phyloP scores from a whole-genome alignment of 2,329 filamentous ascomycete genomes.

The Thermoascus crustaceus region DNA sequence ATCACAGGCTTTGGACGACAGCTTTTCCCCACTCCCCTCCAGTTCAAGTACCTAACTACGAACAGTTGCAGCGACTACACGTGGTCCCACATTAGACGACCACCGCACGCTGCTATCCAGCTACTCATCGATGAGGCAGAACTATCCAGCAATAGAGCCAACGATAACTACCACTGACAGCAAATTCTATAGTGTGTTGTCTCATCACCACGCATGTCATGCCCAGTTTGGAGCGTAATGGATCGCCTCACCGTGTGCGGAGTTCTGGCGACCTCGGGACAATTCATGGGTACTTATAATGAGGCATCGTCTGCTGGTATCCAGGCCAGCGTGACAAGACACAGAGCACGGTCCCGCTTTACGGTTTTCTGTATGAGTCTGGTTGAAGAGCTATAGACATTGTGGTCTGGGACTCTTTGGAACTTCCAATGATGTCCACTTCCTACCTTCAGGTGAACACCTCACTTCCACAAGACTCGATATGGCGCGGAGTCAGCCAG shows the following conservation, averaged over 20 bases:
- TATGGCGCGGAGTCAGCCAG: conserved; percentile 13
- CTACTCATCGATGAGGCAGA: not conserved
- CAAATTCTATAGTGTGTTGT: no score
- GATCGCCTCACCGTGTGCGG: no score
- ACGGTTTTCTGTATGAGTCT: no score
- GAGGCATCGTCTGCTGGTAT: no score
- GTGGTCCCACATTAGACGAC: conserved; percentile 6
- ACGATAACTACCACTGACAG: not conserved
- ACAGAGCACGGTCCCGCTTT: no score
- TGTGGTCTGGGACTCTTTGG: not conserved
- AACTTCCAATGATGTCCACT: not conserved
- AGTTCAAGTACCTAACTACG: not conserved
- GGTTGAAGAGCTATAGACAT: no score
- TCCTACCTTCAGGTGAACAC: conserved; percentile 7
- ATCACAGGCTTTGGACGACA: no score
- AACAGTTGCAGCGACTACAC: conserved; percentile 5
- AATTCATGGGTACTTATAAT: no score
- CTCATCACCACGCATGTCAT: no score
- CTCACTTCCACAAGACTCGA: conserved; percentile 10
- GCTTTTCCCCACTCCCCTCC: not conserved
- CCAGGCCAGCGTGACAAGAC: no score
- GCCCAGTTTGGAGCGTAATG: no score
- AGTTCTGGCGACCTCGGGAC: no score
- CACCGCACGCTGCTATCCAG: conserved; percentile 4
- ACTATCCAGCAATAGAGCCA: not conserved